Base-by-base conservation (phyloP, 1,139 yeast species). In the Taiozyma sp. region DNA sequence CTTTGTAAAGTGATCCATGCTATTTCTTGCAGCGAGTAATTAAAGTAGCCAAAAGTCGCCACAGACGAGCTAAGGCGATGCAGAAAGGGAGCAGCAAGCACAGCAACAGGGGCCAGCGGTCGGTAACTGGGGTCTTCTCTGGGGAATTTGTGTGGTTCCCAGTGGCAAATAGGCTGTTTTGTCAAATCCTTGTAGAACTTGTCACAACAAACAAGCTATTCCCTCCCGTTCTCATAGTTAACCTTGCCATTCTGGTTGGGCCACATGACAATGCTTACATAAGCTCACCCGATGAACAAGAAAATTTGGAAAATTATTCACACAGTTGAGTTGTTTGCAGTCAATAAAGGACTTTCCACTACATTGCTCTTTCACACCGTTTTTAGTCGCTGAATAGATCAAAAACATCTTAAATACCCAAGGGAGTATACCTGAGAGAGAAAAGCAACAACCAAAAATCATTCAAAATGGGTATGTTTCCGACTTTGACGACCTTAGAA, bases 381-480 rank as follows among this genome's bases (percentile, higher is more conserved):
- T 19, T 38, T 38, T 19, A 38, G 19, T 38, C 24, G 41, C 9
- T 19, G 41, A 38, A 38, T 38, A 38, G 41, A 38, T 38, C 19
- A 19, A 8, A 19, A 13, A 1, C 24, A 19, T 19, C 24, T 23
- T 38, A 36, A 16, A 36, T 36, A 38, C 41, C 24, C 16, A 2
- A 32, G 9, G 36, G 19, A 32, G 19, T 32, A 32, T 32, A 32
- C 19, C 8, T 8, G 19, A 32, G 9, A 32, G 36, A 32, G 36
- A n/a, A n/a, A 32, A 32, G 36, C 36, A 32, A n/a, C 36, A 6
- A 32, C 36, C 39, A 36, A 42, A 14, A 22, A 42, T 14, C 48
- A 42, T 43, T 36, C 34, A 47, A 42, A 24, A 47, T 47, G 48
- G 41, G 48, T 47, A 45, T 28, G 47, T 45, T 19, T 45, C 28